Evolutionary conservation across 2,329 filamentous ascomycete genomes (phyloP), one percentile per base, ranked within the genome.

Genomic region (Aulographum hederae): DNA sequence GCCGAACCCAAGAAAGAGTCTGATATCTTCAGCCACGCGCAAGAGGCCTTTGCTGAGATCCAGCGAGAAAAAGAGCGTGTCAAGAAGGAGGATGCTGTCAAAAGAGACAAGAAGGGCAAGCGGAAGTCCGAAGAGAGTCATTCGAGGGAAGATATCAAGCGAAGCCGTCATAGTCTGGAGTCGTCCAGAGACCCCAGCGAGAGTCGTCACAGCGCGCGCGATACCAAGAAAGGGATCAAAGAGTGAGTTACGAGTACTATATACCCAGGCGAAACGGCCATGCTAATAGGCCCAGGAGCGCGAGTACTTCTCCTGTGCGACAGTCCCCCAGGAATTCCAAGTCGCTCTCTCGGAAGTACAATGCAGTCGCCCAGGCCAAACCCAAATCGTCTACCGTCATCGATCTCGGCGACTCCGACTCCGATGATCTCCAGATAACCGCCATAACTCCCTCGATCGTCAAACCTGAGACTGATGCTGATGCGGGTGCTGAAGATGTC

Each of bases 81-180:
- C 15, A 8, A 67, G 32, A 51, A 60, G 3, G 63, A 66, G 17
- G 61, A 65, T 16, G 60, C 62, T 10, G 53, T 61, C 5, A 65
- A 67, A 32, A 65, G 92, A n/a, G 67, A 77, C 40, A 63, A 92
- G 39, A 74, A 85, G 49, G 78, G 77, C 5, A 81, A 70, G 5
- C 69, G 77, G 8, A 51, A 67, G 2, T 76, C 70, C 28, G 52
- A 52, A 35, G 57, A 65, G 44, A 56, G 63, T 37, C 67, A 69
- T 41, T 53, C 41, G 29, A 31, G 32, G 8, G 34, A 46, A 35
- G n/a, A n/a, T n/a, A n/a, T n/a, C n/a, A n/a, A n/a, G n/a, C n/a
- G n/a, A n/a, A n/a, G n/a, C n/a, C n/a, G n/a, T n/a, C n/a, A n/a
- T n/a, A n/a, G n/a, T n/a, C n/a, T n/a, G n/a, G n/a, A n/a, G n/a